Percentiles rank a stretch among this genome's conserved stretches.
Evolutionary conservation across 176 grass and related monocot species (phyloP).

Genomic region (Aechmea fasciata): DNA sequence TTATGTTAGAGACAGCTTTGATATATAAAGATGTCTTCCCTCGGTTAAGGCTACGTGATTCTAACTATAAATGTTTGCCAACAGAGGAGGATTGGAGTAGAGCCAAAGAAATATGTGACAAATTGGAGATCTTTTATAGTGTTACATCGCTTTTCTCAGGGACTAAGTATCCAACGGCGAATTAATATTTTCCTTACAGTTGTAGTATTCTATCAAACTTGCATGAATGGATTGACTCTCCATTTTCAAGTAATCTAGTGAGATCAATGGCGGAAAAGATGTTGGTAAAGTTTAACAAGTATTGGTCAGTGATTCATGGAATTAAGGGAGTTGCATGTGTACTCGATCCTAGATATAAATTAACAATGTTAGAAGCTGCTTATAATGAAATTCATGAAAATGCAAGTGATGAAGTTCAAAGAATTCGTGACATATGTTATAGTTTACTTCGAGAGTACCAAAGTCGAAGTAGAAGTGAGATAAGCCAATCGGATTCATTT

Average conservation of each 20-base stretch:
- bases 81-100: background rate
- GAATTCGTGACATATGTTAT: background rate
- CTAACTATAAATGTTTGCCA: background rate
- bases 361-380: background rate
- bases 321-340: background rate
- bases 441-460: background rate
- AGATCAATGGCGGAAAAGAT: background rate
- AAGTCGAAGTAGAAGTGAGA: background rate
- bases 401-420: background rate
- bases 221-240: background rate
- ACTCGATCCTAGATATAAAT: background rate
- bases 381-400: background rate
- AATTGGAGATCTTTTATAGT: slow-evolving; percentile 7
- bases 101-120: slow-evolving; percentile 3
- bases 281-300: background rate
- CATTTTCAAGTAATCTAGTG: background rate
- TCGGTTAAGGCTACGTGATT: background rate
- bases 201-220: slow-evolving; percentile 17
- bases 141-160: background rate
- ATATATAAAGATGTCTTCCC: background rate
- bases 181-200: slow-evolving; percentile 16
- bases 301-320: background rate
- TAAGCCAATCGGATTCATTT: background rate
- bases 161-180: slow-evolving; percentile 7
- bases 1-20: slow-evolving; percentile 4